Percentiles rank a stretch among this genome's conserved stretches.
Conservation (phyloP, 2,329 filamentous ascomycete species). For the Claviceps spartinae region DNA sequence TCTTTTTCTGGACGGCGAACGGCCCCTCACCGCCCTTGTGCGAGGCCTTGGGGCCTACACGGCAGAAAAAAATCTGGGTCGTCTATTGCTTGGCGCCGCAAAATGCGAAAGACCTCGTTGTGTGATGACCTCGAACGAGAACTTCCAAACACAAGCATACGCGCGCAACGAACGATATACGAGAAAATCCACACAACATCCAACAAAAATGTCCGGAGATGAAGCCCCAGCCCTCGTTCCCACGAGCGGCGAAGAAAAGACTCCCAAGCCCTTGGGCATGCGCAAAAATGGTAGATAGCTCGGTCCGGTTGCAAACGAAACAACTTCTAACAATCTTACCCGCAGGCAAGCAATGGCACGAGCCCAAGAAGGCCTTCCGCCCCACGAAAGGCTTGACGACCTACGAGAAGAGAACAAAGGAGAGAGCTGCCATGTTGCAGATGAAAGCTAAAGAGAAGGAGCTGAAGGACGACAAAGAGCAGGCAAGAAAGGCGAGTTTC, state of each 20-base stretch:
- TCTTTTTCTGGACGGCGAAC: no score
- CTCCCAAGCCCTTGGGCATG: slow-evolving; percentile 45
- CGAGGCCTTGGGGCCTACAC: background rate
- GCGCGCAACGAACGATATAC: background rate
- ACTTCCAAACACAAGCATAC: background rate
- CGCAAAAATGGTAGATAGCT: slow-evolving; percentile 61
- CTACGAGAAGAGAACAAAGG: slow-evolving; percentile 62
- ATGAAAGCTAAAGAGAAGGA: slow-evolving; percentile 89
- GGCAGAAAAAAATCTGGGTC: slow-evolving; percentile 4
- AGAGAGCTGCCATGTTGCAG: slow-evolving; percentile 55
- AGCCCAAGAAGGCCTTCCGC: slow-evolving; percentile 70
- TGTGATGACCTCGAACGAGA: background rate
- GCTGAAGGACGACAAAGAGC: slow-evolving; percentile 90
- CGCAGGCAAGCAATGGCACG: slow-evolving; percentile 90
- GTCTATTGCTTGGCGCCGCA: background rate
- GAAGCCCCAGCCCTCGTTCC: background rate
- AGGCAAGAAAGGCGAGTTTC: slow-evolving; percentile 59
- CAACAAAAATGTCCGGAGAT: slow-evolving; percentile 2
- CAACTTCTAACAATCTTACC: slow-evolving; percentile 4
- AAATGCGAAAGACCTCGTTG: background rate
- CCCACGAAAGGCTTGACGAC: slow-evolving; percentile 64
- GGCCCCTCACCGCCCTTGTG: background rate
- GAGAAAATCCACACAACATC: background rate
- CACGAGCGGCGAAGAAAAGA: slow-evolving; percentile 15
- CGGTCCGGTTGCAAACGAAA: background rate